These are phyloP conservation scores for Arabidopsis arenosa DNA, from an alignment of 345 rosid species.

Conservation along the genomic window DNA sequence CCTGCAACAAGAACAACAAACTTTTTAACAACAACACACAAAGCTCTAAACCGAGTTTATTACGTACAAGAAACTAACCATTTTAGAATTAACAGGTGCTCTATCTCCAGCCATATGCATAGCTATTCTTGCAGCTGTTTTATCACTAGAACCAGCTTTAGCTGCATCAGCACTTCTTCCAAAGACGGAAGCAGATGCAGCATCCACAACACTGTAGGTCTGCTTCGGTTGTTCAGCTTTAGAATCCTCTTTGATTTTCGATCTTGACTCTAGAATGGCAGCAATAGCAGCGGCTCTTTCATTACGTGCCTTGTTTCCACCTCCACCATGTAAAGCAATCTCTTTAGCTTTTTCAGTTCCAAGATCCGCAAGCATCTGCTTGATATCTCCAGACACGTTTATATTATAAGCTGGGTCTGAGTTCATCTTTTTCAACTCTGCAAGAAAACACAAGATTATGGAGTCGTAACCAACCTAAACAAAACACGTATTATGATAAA, in stretches of 20 bases:
- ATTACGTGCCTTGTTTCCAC: constrained; percentile 90
- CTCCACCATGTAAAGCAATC: constrained; percentile 92
- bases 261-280: constrained; percentile 81
- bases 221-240: constrained; percentile 59
- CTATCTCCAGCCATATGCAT: constrained; percentile 98
- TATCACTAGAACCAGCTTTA: constrained; percentile 78
- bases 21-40: constrained; percentile 1
- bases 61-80: constrained; percentile 58
- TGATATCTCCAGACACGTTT: constrained; percentile 77
- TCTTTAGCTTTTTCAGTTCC: constrained; percentile 91
- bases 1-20: constrained; percentile 49
- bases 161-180: constrained; percentile 98
- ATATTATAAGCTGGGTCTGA: constrained; percentile 82
- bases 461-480: constrained; percentile 13
- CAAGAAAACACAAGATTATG: constrained; percentile 17
- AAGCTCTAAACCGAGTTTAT: constrained; percentile 3
- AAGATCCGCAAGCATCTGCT: constrained; percentile 85
- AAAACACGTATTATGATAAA: constrained; percentile 3
- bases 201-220: constrained; percentile 85
- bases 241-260: constrained; percentile 66
- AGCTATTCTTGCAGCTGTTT: constrained; percentile 91
- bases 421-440: constrained; percentile 70
- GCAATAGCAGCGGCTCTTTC: constrained; percentile 95
- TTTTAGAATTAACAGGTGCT: constrained; percentile 74
- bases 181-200: constrained; percentile 94